These are phyloP conservation scores for Amphirosellinia nigrospora DNA, from an alignment of 495 filamentous ascomycete genomes.

Conservation along the genomic window DNA sequence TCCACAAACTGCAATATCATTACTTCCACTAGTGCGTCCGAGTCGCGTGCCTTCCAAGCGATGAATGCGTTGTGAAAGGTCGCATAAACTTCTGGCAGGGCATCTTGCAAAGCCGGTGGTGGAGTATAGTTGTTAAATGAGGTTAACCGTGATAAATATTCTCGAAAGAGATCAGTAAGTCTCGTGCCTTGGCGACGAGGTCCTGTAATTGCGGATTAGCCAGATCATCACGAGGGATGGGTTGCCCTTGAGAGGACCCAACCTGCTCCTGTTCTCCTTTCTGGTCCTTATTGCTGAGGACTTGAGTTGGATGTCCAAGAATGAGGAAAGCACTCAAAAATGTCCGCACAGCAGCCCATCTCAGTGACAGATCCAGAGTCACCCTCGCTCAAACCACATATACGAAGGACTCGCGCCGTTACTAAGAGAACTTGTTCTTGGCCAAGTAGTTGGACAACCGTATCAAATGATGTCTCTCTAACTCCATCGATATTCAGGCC, in stretches of 20 bases:
- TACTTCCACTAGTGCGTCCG: conserved; percentile 84
- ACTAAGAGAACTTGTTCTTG: conserved; percentile 72
- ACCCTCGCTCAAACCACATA: conserved; percentile 77
- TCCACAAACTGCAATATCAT: conserved; percentile 97
- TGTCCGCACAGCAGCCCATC: conserved; percentile 80
- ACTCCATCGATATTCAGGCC: conserved; percentile 77
- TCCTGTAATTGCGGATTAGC: conserved; percentile 70
- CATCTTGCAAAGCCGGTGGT: conserved; percentile 64
- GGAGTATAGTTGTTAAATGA: conserved; percentile 60
- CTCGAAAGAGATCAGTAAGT: conserved; percentile 83
- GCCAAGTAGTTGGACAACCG: conserved; percentile 77
- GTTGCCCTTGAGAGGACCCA: conserved; percentile 49
- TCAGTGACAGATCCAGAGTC: conserved; percentile 71
- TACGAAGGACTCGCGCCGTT: conserved; percentile 74
- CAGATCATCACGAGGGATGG: conserved; percentile 57
- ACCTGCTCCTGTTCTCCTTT: conserved; percentile 75
- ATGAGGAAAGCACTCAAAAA: conserved; percentile 95
- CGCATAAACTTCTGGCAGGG: conserved; percentile 72
- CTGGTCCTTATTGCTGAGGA: conserved; percentile 82
- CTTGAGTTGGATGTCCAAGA: conserved; percentile 87
- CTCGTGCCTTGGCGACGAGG: conserved; percentile 84
- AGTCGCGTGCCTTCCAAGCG: conserved; percentile 94
- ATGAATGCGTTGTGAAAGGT: conserved; percentile 91
- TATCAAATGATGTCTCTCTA: conserved; percentile 78
- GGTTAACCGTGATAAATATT: conserved; percentile 65